These are phyloP conservation scores for Eimeria necatrix DNA, from an alignment of 169 alveolate species.

Conservation along the genomic window DNA sequence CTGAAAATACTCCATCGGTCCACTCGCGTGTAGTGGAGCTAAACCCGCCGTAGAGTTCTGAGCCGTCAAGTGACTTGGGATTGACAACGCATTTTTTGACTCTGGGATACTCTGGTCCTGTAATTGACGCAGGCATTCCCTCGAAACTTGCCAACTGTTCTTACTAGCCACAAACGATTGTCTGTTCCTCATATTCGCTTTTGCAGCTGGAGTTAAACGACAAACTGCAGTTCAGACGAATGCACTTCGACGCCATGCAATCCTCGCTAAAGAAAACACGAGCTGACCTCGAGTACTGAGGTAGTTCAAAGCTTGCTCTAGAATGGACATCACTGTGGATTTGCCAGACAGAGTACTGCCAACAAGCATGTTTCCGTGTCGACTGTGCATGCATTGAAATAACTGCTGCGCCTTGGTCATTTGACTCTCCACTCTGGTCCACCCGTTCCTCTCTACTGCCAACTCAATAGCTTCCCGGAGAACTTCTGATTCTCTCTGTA, in stretches of 20 bases:
- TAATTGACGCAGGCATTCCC: not conserved
- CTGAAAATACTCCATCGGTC: conserved; percentile 96
- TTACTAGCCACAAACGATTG: not conserved
- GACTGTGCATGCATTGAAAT: conserved; percentile 95
- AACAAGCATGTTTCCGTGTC: conserved; percentile 98
- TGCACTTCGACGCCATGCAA: not conserved
- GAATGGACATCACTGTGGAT: conserved; percentile 90
- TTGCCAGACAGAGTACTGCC: conserved; percentile 99
- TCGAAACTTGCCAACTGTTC: not conserved
- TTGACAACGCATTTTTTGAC: conserved; percentile 91
- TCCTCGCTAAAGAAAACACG: not conserved
- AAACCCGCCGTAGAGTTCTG: conserved; percentile 93
- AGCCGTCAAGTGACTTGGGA: conserved; percentile 94
- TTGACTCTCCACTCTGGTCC: conserved; percentile 82
- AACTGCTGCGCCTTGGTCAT: conserved; percentile 87
- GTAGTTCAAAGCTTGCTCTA: conserved; percentile 85
- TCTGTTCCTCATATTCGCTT: not conserved
- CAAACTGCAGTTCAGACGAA: not conserved
- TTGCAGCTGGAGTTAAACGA: too few relatives aligned
- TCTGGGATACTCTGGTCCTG: conserved; percentile 52
- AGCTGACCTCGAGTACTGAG: conserved; percentile 87
- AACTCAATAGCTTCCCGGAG: conserved; percentile 87
- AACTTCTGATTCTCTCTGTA: conserved; percentile 77
- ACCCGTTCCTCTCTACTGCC: conserved; percentile 81
- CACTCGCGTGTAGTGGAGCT: conserved; percentile 94